These are phyloP conservation scores for Xylariaceae sp. DNA, from an alignment of 2,329 filamentous ascomycete genomes.

Conservation along the genomic window DNA sequence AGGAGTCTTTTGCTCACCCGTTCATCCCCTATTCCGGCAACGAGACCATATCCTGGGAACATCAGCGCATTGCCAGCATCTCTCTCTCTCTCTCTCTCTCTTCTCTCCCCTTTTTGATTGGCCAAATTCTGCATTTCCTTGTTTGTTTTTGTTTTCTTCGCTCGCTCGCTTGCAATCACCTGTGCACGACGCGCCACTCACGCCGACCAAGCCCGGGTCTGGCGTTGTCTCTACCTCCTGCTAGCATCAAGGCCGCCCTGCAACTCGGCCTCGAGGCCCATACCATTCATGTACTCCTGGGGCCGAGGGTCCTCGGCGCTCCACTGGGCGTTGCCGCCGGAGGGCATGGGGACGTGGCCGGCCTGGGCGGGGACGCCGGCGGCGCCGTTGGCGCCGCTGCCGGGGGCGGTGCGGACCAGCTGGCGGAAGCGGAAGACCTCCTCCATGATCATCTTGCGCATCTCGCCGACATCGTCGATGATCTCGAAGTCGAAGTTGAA, in stretches of 20 bases:
- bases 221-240: slow-evolving; percentile 29
- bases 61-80: no score
- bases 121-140: no score
- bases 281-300: slow-evolving; percentile 57
- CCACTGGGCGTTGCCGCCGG: slow-evolving; percentile 54
- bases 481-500: slow-evolving; percentile 99
- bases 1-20: slow-evolving; percentile 5
- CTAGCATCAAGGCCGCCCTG: slow-evolving; percentile 60
- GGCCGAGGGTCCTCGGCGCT: slow-evolving; percentile 62
- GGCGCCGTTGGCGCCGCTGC: slow-evolving; percentile 36
- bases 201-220: not conserved
- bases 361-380: slow-evolving; percentile 40
- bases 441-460: slow-evolving; percentile 97
- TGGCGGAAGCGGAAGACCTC: slow-evolving; percentile 87
- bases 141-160: no score
- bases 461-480: slow-evolving; percentile 91
- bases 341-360: slow-evolving; percentile 56
- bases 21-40: slow-evolving; percentile 6
- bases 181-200: not conserved
- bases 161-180: no score
- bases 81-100: no score
- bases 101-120: no score
- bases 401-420: slow-evolving; percentile 55
- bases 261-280: slow-evolving; percentile 61
- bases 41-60: no score